Conservation (phyloP, 768 basidiomycete species). For the Suillus sp. region DNA sequence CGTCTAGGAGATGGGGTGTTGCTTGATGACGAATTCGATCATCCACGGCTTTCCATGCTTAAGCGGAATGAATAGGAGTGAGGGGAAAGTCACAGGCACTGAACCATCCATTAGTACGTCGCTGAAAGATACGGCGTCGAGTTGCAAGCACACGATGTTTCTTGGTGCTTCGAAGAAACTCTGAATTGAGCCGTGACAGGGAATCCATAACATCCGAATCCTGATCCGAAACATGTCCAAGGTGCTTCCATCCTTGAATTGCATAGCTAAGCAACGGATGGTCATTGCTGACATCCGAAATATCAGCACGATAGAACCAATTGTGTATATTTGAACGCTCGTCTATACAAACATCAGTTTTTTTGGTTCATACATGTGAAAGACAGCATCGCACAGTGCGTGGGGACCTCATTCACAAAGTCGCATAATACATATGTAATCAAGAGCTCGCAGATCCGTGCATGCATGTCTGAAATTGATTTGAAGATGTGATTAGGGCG, state of each 20-base stretch:
- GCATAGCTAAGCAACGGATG: conserved; percentile 1
- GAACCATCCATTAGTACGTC: background rate
- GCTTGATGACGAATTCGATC: background rate
- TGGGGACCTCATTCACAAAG: background rate
- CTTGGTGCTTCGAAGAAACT: background rate
- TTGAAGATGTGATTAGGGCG: background rate
- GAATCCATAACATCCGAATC: background rate
- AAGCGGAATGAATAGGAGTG: background rate
- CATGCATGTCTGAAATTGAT: background rate
- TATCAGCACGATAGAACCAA: background rate
- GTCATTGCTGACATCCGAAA: background rate
- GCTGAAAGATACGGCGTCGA: no score
- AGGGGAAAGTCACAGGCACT: background rate
- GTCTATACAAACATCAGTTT: background rate
- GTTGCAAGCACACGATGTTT: background rate
- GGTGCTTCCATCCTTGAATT: background rate
- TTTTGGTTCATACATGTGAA: background rate
- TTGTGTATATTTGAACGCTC: no score
- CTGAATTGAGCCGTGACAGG: background rate
- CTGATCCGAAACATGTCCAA: background rate
- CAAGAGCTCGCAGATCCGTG: background rate
- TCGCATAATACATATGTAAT: background rate
- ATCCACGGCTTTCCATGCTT: background rate
- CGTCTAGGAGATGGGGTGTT: background rate
- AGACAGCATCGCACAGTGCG: background rate